Evolutionary conservation across 805 yeast species (phyloP).

Genomic region (Ogataea salicorniae): DNA sequence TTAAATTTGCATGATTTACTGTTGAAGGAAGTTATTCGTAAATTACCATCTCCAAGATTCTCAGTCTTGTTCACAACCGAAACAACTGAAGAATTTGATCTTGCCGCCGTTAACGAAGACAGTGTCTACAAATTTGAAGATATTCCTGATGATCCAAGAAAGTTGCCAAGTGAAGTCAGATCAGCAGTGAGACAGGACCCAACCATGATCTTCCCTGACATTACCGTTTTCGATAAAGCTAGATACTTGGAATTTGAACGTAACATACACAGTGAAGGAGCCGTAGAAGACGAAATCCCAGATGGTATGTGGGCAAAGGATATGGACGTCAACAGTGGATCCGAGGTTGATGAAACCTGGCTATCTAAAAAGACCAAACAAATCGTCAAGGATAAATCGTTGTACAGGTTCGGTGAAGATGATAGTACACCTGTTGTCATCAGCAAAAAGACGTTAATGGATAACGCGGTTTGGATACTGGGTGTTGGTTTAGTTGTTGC

Average conservation of each 20-base stretch:
- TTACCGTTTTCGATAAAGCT: conserved; percentile 44
- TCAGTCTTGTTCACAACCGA: conserved; percentile 54
- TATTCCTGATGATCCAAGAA: conserved; percentile 29
- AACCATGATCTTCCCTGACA: conserved; percentile 47
- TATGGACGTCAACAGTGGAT: conserved; percentile 7
- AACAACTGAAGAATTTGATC: conserved; percentile 21
- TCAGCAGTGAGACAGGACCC: conserved; percentile 25
- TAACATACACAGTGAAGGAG: conserved; percentile 34
- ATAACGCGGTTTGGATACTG: conserved; percentile 35
- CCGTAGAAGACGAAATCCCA: conserved; percentile 21
- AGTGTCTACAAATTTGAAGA: conserved; percentile 20
- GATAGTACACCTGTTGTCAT: conserved; percentile 33
- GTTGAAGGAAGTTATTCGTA: conserved; percentile 53
- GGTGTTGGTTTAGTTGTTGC: conserved; percentile 2
- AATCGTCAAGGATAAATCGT: conserved; percentile 12
- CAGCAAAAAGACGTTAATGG: conserved; percentile 40
- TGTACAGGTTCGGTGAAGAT: conserved; percentile 25
- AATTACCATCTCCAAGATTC: conserved; percentile 69
- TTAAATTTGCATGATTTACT: conserved; percentile 27
- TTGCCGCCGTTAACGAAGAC: conserved; percentile 7
- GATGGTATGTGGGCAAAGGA: conserved; percentile 31
- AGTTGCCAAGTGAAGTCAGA: conserved; percentile 28
- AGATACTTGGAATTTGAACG: conserved; percentile 51
- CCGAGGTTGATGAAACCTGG: conserved; percentile 28
- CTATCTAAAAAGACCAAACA: conserved; percentile 21